Percentiles rank a stretch among this genome's conserved stretches.
Evolutionary conservation across 2,329 filamentous ascomycete genomes (phyloP).

Genomic region (Tolypocladium guangdongense): DNA sequence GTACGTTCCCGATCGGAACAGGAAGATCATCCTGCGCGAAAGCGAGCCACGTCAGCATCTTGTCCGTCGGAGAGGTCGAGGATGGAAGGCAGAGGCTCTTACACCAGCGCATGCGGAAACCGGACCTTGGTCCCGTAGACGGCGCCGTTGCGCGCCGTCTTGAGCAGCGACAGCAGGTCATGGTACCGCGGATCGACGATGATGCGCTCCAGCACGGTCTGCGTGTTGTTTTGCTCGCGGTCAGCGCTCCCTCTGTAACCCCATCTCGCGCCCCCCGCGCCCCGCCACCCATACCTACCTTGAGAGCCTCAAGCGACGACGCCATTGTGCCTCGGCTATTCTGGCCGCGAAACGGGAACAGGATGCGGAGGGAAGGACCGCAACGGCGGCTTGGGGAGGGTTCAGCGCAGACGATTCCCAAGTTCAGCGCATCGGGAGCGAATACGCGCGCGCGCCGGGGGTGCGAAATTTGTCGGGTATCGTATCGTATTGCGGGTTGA

Average conservation of each 20-base stretch:
- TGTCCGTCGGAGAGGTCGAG: background rate
- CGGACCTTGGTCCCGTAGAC: conserved; percentile 97
- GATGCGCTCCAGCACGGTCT: conserved; percentile 64
- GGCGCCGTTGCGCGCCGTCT: conserved; percentile 90
- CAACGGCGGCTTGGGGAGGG: background rate
- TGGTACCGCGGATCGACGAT: conserved; percentile 77
- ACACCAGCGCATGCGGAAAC: conserved; percentile 92
- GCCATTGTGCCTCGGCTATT: conserved; percentile 10
- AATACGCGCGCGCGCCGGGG: background rate
- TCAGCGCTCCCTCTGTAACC: background rate
- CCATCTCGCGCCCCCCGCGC: background rate
- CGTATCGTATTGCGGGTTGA: background rate
- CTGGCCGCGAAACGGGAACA: background rate
- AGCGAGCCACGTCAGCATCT: background rate
- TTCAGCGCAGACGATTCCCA: background rate
- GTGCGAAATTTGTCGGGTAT: background rate
- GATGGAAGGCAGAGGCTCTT: conserved; percentile 15
- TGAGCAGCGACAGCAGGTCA: conserved; percentile 73
- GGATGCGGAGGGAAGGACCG: background rate
- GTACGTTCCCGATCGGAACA: conserved; percentile 85
- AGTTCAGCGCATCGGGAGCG: background rate
- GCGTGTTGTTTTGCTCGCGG: background rate
- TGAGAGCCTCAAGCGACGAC: conserved; percentile 11
- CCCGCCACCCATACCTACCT: conserved; percentile 12
- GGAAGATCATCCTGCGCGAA: conserved; percentile 70